Base-by-base conservation (phyloP, 1,139 yeast genomes). In the Debaryomyces psychrophilus region DNA sequence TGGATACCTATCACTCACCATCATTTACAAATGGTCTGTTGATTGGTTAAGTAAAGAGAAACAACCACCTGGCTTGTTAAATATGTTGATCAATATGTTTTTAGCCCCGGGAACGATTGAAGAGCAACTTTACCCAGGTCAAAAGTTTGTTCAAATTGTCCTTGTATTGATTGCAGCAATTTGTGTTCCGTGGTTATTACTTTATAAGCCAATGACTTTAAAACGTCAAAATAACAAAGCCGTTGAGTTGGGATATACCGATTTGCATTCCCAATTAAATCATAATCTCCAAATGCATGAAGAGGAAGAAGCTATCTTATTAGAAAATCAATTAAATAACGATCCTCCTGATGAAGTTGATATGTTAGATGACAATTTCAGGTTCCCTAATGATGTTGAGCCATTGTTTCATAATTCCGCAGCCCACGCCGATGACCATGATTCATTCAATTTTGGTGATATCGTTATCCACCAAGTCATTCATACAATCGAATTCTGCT, bases 401-500 rank as follows among this genome's bases (percentile, higher is more conserved):
- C 79, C 79, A 9, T 59, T 72, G 50, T 64, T 68, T 51, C 62
- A 59, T 41, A 64, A 63, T 41, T 62, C 70, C 1, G 61, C 54
- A 14, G 56, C 54, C 17, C 63, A 61, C 44, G 74, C 69, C 23
- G 83, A 76, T 28, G 82, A 75, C 14, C 67, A 64, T 39, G 85
- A 82, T 43, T 87, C 80, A 8, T 73, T 73, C 62, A 82, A 85
- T 51, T 84, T 93, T 64, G 96, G 98, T 46, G 99, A 95, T 60
- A 80, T 95, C 34, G 87, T 95, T 79, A 93, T 95, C 54, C 98
- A 95, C 67, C 99, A 95, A 69, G 97, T 93, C 31, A 95, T 95
- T 58, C 98, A 93, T 65, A 95, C 99, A 1, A 95, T 95, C 68
- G 99, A 95, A 72, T 95, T 95, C 67, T 95, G 99, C 64, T 79